These are phyloP conservation scores for Clonostachys solani DNA, from an alignment of 2,329 filamentous ascomycete genomes.

Conservation along the genomic window DNA sequence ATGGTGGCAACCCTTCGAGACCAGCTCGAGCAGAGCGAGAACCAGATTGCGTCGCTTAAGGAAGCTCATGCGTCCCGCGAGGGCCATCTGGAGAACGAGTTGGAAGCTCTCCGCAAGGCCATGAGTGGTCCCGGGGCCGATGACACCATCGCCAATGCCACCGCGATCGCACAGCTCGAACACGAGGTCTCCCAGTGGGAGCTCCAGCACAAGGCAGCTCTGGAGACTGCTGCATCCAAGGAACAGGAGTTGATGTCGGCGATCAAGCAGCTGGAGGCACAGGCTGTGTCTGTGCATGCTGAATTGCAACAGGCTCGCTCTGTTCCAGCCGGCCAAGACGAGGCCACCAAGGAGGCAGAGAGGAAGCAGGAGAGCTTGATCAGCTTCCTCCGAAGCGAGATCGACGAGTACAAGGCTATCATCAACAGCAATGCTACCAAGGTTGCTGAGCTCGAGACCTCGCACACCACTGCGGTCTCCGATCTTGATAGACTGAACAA, in stretches of 20 bases:
- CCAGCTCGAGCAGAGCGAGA: constrained; percentile 83
- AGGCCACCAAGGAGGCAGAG: constrained; percentile 40
- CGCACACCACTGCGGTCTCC: constrained; percentile 60
- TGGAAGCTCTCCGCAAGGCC: constrained; percentile 62
- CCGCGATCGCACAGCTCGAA: constrained; percentile 62
- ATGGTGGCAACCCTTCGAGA: constrained; percentile 84
- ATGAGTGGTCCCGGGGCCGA: constrained; percentile 27
- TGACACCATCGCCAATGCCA: constrained; percentile 15
- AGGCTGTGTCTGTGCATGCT: constrained; percentile 49
- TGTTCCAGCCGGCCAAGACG: constrained; percentile 26
- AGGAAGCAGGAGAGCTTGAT: constrained; percentile 56
- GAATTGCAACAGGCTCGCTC: constrained; percentile 39
- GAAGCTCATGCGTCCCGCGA: constrained; percentile 71
- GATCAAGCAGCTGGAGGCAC: constrained; percentile 67
- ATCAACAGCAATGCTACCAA: constrained; percentile 65
- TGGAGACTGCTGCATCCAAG: constrained; percentile 67
- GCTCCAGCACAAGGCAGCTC: constrained; percentile 64
- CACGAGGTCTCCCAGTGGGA: constrained; percentile 73
- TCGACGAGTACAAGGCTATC: constrained; percentile 75
- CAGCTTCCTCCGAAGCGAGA: constrained; percentile 62
- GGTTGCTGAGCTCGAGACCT: constrained; percentile 70
- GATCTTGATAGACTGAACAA: constrained; percentile 72
- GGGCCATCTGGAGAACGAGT: constrained; percentile 66
- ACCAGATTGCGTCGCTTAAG: constrained; percentile 69
- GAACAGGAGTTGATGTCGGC: constrained; percentile 70